Conservation (phyloP, 2,329 filamentous ascomycete species). For the Ophiostoma himal-ulmi region DNA sequence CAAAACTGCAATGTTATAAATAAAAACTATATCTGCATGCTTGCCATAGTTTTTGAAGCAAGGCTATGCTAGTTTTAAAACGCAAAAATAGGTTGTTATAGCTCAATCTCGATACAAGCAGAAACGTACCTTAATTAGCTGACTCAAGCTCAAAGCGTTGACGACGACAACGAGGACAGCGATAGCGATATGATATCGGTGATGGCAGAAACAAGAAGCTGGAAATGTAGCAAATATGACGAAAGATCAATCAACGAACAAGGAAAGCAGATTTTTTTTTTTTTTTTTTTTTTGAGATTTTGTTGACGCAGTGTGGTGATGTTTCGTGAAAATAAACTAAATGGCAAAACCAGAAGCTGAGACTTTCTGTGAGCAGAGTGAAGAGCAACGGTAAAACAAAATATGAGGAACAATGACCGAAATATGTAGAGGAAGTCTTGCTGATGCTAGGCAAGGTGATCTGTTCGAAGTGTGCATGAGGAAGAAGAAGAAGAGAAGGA, state of each 20-base stretch:
- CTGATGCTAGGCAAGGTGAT: not conserved
- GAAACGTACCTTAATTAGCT: not conserved
- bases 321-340: not conserved
- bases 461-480: not conserved
- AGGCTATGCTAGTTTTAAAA: not conserved
- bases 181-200: not conserved
- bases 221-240: not conserved
- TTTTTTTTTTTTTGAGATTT: not conserved
- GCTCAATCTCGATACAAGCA: not conserved
- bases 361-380: not conserved
- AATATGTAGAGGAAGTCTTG: not conserved
- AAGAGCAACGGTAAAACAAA: not conserved
- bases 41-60: not conserved
- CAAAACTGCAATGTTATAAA: not conserved
- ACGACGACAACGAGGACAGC: not conserved
- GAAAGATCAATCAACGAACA: not conserved
- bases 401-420: not conserved
- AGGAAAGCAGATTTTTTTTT: not conserved
- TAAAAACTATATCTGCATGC: not conserved
- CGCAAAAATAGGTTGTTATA: no score
- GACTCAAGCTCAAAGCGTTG: not conserved
- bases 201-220: not conserved
- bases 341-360: not conserved
- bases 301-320: not conserved
- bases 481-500: not conserved